Evolutionary conservation across 768 basidiomycete species (phyloP).

Genomic region (Auriculariales sp.): DNA sequence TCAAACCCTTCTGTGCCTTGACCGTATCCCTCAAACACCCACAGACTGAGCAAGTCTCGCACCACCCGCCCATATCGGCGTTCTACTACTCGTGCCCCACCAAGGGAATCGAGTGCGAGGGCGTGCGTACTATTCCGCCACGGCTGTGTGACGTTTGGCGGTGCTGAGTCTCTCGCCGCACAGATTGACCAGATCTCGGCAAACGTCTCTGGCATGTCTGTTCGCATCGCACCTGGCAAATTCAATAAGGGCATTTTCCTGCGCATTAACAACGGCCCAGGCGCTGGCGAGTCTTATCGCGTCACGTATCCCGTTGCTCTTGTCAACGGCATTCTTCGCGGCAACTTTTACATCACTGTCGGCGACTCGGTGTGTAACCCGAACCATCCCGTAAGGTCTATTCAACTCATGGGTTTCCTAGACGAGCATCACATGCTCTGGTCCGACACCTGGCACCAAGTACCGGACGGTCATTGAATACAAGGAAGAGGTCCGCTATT

Average conservation of each 20-base stretch:
- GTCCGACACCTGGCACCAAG: constrained; percentile 36
- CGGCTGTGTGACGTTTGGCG: not conserved
- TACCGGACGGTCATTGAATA: constrained; percentile 82
- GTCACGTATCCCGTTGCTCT: constrained; percentile 81
- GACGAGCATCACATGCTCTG: constrained; percentile 66
- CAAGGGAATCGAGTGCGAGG: constrained; percentile 53
- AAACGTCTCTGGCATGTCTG: constrained; percentile 74
- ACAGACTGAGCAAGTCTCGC: constrained; percentile 84
- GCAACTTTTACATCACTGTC: constrained; percentile 84
- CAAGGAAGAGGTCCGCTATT: constrained; percentile 73
- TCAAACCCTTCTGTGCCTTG: not conserved
- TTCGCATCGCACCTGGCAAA: constrained; percentile 70
- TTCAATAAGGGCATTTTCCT: constrained; percentile 85
- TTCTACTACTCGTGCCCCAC: constrained; percentile 68
- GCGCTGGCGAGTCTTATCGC: constrained; percentile 68
- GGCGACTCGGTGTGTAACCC: constrained; percentile 35
- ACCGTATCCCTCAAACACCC: not conserved
- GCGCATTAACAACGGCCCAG: constrained; percentile 55
- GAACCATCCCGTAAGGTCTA: not conserved
- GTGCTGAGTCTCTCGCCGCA: not conserved
- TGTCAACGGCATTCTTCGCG: constrained; percentile 86
- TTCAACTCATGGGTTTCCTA: not conserved
- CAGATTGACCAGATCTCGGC: constrained; percentile 83
- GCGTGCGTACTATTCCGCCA: constrained; percentile 18
- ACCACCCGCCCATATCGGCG: constrained; percentile 90